These are phyloP conservation scores for Parascedosporium putredinis DNA, from an alignment of 2,329 filamentous ascomycete species.

Conservation along the genomic window DNA sequence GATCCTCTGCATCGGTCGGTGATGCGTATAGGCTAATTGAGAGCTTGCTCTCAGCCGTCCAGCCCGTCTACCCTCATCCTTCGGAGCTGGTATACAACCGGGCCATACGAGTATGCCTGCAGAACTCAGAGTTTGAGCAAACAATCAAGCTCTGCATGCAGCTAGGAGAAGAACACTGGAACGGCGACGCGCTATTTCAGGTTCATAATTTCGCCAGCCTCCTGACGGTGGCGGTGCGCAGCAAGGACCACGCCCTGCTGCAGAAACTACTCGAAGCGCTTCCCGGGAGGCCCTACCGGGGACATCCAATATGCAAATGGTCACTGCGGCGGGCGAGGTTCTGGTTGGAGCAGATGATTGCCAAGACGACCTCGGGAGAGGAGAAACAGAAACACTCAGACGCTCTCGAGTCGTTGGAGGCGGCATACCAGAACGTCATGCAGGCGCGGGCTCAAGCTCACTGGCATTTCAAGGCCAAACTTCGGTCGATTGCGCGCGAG, in stretches of 20 bases:
- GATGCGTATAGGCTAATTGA: neutral
- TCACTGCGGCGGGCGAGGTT: neutral
- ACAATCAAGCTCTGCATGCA: constrained; percentile 1
- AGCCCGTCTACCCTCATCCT: neutral
- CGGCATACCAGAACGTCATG: constrained; percentile 4
- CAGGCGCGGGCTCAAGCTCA: neutral
- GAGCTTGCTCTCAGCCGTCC: neutral
- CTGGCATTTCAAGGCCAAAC: neutral
- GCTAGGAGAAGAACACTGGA: neutral
- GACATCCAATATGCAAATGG: constrained; percentile 5
- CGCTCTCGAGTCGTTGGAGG: constrained; percentile 4
- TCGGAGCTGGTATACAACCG: constrained; percentile 7
- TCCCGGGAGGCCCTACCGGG: constrained; percentile 3
- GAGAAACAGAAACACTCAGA: neutral
- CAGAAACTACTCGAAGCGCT: constrained; percentile 4
- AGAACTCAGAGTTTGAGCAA: neutral
- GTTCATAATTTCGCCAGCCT: constrained; percentile 5
- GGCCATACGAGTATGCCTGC: constrained; percentile 4
- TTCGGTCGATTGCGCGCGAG: too few relatives aligned
- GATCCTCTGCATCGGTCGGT: neutral
- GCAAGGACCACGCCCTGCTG: neutral
- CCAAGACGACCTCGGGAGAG: neutral
- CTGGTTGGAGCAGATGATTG: neutral
- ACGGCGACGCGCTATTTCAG: neutral
- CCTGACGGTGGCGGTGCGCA: neutral